Percentiles rank a stretch among this genome's conserved stretches.
Evolutionary conservation across 2,329 filamentous ascomycete species (phyloP).

Genomic region (Claviceps fusiformis): DNA sequence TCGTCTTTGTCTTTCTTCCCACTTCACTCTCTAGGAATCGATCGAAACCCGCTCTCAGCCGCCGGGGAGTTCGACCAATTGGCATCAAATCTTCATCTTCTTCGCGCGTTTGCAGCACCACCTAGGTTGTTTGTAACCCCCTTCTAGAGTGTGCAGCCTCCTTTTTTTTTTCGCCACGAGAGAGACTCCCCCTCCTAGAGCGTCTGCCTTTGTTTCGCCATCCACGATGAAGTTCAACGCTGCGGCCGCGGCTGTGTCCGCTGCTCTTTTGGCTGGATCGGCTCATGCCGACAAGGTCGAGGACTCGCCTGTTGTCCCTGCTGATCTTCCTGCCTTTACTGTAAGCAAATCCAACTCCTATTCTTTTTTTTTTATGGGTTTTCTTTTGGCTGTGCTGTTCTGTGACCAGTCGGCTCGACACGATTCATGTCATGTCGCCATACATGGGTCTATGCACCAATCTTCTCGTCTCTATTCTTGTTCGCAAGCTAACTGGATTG

Average conservation of each 20-base stretch:
- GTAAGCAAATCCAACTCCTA: slow-evolving; percentile 39
- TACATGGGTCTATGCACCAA: background rate
- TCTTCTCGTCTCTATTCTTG: background rate
- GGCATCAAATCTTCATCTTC: slow-evolving; percentile 7
- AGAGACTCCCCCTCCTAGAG: background rate
- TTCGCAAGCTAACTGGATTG: slow-evolving; percentile 11
- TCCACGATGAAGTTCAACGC: slow-evolving; percentile 73
- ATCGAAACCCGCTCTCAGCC: slow-evolving; percentile 13
- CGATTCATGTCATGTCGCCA: background rate
- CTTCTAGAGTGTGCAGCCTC: too few species aligned
- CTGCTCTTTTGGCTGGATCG: slow-evolving; percentile 56
- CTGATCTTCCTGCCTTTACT: slow-evolving; percentile 71
- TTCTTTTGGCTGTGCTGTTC: background rate
- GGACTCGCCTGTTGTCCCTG: slow-evolving; percentile 44
- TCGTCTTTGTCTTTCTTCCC: slow-evolving; percentile 8
- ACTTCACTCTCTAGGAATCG: slow-evolving; percentile 16
- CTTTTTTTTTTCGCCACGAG: background rate
- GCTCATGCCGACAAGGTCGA: slow-evolving; percentile 56
- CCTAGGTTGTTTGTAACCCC: background rate
- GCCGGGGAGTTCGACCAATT: slow-evolving; percentile 11
- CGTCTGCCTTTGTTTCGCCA: slow-evolving; percentile 27
- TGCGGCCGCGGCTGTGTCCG: slow-evolving; percentile 62
- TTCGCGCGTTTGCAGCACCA: slow-evolving; percentile 9
- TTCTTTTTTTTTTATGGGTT: background rate
- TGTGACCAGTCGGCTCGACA: background rate